These are phyloP conservation scores for Pyricularia pennisetigena DNA, from an alignment of 2,329 filamentous ascomycete species.

Conservation along the genomic window DNA sequence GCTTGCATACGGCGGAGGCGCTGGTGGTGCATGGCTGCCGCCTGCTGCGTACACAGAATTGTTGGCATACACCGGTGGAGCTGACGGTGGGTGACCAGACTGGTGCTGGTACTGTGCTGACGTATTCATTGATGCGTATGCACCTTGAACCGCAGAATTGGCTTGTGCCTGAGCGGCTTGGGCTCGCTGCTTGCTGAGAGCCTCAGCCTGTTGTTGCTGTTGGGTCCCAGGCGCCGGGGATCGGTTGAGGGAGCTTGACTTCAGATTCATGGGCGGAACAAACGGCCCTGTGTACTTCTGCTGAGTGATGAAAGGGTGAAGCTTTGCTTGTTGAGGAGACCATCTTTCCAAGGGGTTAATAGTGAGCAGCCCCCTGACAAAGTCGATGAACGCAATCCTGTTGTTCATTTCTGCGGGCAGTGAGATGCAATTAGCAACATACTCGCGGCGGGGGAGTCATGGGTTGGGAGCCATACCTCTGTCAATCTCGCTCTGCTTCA, in stretches of 20 bases:
- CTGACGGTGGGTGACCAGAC: slow-evolving; percentile 32
- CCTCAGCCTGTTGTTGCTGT: slow-evolving; percentile 91
- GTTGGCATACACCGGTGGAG: slow-evolving; percentile 67
- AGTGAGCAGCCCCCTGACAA: slow-evolving; percentile 83
- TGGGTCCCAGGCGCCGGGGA: slow-evolving; percentile 89
- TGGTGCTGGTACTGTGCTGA: slow-evolving; percentile 34
- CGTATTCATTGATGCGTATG: slow-evolving; percentile 46
- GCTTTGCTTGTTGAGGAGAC: slow-evolving; percentile 94
- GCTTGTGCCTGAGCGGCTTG: slow-evolving; percentile 65
- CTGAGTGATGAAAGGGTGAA: slow-evolving; percentile 97
- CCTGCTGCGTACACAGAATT: slow-evolving; percentile 69
- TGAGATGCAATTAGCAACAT: background rate
- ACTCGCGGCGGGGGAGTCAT: background rate
- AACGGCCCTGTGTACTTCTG: slow-evolving; percentile 95
- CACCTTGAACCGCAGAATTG: slow-evolving; percentile 55
- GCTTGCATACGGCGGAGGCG: slow-evolving; percentile 70
- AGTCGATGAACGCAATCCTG: slow-evolving; percentile 93
- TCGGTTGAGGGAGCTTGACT: slow-evolving; percentile 73
- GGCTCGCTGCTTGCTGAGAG: slow-evolving; percentile 82
- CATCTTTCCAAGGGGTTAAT: slow-evolving; percentile 95
- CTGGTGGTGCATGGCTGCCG: slow-evolving; percentile 37
- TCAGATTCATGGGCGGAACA: slow-evolving; percentile 93
- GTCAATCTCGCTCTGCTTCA: slow-evolving; percentile 96
- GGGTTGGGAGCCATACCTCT: slow-evolving; percentile 54
- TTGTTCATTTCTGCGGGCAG: slow-evolving; percentile 83